Evolutionary conservation across 495 filamentous ascomycete genomes (phyloP), one percentile per base, ranked within the genome.

Genomic region (Cercophora sp.): DNA sequence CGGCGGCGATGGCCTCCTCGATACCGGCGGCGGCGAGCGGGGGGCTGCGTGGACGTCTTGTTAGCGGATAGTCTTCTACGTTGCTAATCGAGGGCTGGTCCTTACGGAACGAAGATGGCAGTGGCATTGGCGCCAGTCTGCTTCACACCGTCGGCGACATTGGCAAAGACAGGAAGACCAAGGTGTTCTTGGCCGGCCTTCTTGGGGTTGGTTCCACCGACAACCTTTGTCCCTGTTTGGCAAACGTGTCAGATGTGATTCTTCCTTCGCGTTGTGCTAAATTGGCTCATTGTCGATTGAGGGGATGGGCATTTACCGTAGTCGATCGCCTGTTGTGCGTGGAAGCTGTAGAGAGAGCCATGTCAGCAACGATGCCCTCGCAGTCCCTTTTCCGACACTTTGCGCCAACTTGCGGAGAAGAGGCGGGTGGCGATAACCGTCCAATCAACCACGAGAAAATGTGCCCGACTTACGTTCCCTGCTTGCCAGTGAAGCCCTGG

Each of bases 161-260:
- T 93, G 48, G 79, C 87, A 72, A 97, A 99, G 58, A 99, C 94
- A 15, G 93, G 93, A 53, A 85, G 86, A 67, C 86, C 91, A 48
- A 99, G 83, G 77, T 99, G 93, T 59, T 76, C 81, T 48, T 80
- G 74, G 60, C 93, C 93, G 58, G 93, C 93, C 77, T 99, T 99
- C 82, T 95, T 97, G 63, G 93, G 93, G 75, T 96, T 97, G 67
- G 90, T 96, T 64, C 93, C 93, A 69, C 93, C 93, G 57, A 99
- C 90, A 61, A 99, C 89, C 66, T 96, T 92, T 48, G 93, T 97
- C 60, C 91, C 91, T 94, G 50, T 11, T 52, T 6, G 36, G 16
- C 19, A 41, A 16, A 48, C 48, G 20, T 48, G 48, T 64, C 57
- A 54, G 56, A 57, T 42, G 6, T 15, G 25, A 27, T 6, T 39